phyloP scores from a whole-genome alignment of 169 alveolate species.

The Babesia bigemina region DNA sequence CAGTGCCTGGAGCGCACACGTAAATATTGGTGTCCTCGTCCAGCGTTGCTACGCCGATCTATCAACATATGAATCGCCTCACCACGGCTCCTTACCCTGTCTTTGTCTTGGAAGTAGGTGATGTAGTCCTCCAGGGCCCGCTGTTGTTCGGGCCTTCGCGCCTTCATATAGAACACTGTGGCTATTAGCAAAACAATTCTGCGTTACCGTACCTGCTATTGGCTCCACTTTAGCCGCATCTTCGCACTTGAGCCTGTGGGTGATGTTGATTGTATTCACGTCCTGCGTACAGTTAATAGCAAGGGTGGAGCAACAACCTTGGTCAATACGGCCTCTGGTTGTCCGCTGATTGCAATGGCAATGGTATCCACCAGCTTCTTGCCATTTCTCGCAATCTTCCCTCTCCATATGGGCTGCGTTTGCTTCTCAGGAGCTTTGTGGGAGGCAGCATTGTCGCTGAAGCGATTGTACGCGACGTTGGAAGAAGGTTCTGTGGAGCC shows the following conservation, averaged over 20 bases:
- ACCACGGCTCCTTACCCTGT: slow-evolving; percentile 28
- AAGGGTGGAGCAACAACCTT: neutral
- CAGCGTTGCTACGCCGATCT: slow-evolving; percentile 70
- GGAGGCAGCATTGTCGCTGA: neutral
- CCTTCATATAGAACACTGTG: slow-evolving; percentile 43
- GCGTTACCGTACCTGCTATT: slow-evolving; percentile 31
- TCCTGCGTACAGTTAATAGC: neutral
- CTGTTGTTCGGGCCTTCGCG: slow-evolving; percentile 8
- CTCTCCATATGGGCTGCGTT: slow-evolving; percentile 42
- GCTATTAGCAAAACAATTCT: neutral
- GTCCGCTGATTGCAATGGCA: slow-evolving; percentile 47
- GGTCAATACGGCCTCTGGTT: slow-evolving; percentile 5
- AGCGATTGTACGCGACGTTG: neutral
- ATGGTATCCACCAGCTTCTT: slow-evolving; percentile 46
- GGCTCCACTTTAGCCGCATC: slow-evolving; percentile 62
- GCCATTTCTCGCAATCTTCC: slow-evolving; percentile 58
- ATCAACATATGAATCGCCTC: neutral
- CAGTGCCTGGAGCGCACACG: slow-evolving; percentile 67
- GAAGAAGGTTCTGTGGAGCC: neutral
- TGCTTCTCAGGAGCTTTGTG: neutral
- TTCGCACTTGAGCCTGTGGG: slow-evolving; percentile 66
- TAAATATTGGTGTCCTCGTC: slow-evolving; percentile 37
- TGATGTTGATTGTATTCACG: slow-evolving; percentile 44
- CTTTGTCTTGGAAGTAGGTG: slow-evolving; percentile 53
- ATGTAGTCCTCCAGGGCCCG: slow-evolving; percentile 59